Conservation (phyloP, 1,284 basidiomycete species). For the Thecaphora frezii region DNA sequence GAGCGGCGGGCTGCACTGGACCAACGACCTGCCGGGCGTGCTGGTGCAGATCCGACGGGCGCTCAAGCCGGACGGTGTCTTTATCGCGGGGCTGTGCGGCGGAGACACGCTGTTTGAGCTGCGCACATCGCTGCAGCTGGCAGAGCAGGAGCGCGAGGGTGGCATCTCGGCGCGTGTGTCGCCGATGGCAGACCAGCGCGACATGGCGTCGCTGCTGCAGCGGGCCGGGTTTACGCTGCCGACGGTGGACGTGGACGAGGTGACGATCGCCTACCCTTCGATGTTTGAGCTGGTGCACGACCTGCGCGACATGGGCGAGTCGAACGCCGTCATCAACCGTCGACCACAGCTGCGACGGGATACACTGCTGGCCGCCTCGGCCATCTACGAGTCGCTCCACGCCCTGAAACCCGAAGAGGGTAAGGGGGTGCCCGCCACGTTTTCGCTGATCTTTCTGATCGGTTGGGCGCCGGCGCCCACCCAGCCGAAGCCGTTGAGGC, state of each 20-base stretch:
- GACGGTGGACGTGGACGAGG: slow-evolving; percentile 93
- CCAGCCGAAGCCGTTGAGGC: slow-evolving; percentile 80
- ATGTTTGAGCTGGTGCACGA: slow-evolving; percentile 97
- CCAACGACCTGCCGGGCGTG: slow-evolving; percentile 93
- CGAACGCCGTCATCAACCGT: slow-evolving; percentile 75
- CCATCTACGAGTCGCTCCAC: slow-evolving; percentile 82
- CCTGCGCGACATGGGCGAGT: slow-evolving; percentile 92
- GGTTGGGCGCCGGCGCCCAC: slow-evolving; percentile 92
- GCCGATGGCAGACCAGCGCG: slow-evolving; percentile 93
- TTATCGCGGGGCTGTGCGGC: slow-evolving; percentile 89
- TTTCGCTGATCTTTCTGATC: slow-evolving; percentile 95
- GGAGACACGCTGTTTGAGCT: slow-evolving; percentile 97
- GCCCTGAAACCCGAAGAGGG: slow-evolving; percentile 7
- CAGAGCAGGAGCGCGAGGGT: slow-evolving; percentile 89
- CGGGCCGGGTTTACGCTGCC: slow-evolving; percentile 91
- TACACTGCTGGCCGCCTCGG: slow-evolving; percentile 83
- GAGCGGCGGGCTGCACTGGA: slow-evolving; percentile 90
- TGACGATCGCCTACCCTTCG: slow-evolving; percentile 85
- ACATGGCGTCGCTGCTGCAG: slow-evolving; percentile 67
- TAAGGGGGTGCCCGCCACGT: slow-evolving; percentile 86
- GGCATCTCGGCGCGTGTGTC: slow-evolving; percentile 92
- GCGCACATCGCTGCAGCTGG: slow-evolving; percentile 83
- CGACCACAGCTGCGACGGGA: slow-evolving; percentile 76
- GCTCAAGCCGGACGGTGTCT: slow-evolving; percentile 87
- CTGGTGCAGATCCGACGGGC: slow-evolving; percentile 85